Base-by-base conservation (phyloP, 2,329 filamentous ascomycete genomes). In the Trichoderma sp. region DNA sequence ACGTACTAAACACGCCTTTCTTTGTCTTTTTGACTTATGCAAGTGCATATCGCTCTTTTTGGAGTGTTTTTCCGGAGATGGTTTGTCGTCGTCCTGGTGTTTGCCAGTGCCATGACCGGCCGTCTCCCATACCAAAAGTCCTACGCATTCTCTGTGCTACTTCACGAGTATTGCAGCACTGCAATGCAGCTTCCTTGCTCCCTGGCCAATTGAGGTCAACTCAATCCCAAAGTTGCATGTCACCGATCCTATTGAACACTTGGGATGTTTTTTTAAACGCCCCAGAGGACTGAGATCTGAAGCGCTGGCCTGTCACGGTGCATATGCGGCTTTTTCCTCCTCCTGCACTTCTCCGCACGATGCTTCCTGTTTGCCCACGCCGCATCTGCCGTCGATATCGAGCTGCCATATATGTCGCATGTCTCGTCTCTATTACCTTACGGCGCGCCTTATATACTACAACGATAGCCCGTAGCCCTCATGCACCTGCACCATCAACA, bases 141-240 rank as follows among this genome's bases (percentile, higher is more conserved):
- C 63, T 67, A 66, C n/a, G 40, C 55, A 49, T 52, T 35, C 35
- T 5, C 27, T 37, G 63, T 59, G 55, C 55, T 52, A 67, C 63
- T 14, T 52, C 40, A 40, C 40, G 24, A 27, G 40, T 40, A 43
- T 67, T 67, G 35, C 55, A 31, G 47, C 40, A 55, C 55, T 52
- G 40, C 40, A 55, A 24, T 58, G 10, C 43, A 33, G 49, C 13
- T 27, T 58, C 4, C 52, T 47, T 16, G 1, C 10, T 24, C 13
- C 16, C 11, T 58, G 27, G 31, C n/a, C 21, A 14, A 58, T 67
- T 16, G 40, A 3, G 29, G 10, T 35, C 6, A 6, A 29, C 14
- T 21, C 33, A 11, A 35, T 35, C 5, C 6, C 5, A 43, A 31
- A 27, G 37, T 4, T 4, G 13, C 1, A 19, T 49, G n/a, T 49